Percentiles rank a stretch among this genome's conserved stretches.
Conservation (phyloP, 2,329 filamentous ascomycete species). For the Trichoderma breve region DNA sequence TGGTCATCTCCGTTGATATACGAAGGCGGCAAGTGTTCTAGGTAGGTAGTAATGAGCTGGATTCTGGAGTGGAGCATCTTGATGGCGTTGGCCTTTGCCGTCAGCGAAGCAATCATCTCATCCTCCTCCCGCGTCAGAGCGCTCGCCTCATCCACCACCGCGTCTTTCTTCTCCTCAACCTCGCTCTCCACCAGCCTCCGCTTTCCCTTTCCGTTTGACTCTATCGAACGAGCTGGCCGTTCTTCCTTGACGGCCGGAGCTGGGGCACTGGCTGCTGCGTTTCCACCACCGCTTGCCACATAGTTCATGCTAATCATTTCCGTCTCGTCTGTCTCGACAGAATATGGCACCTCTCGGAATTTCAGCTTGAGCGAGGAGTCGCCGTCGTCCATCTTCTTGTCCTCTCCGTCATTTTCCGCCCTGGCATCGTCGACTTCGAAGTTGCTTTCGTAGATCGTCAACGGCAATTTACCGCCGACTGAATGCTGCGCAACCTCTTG, state of each 20-base stretch:
- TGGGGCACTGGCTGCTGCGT: constrained; percentile 64
- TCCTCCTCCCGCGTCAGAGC: constrained; percentile 58
- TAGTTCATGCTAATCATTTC: constrained; percentile 98
- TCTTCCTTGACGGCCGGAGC: constrained; percentile 49
- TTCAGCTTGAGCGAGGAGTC: constrained; percentile 59
- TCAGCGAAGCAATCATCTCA: constrained; percentile 65
- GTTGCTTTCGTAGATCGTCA: constrained; percentile 87
- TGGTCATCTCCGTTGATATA: constrained; percentile 53
- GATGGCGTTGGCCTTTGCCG: constrained; percentile 86
- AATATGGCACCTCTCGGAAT: constrained; percentile 82
- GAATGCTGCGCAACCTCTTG: constrained; percentile 52
- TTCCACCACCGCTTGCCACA: constrained; percentile 79
- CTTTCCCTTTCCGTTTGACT: constrained; percentile 55
- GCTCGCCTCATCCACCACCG: constrained; percentile 39
- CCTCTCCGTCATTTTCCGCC: constrained; percentile 53
- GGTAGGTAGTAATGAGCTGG: constrained; percentile 70
- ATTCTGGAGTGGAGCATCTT: constrained; percentile 85
- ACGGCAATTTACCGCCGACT: constrained; percentile 75
- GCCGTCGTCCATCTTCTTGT: constrained; percentile 70
- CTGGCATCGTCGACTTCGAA: constrained; percentile 66
- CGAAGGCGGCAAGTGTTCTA: constrained; percentile 67
- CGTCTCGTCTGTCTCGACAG: constrained; percentile 88
- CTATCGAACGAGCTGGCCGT: constrained; percentile 41
- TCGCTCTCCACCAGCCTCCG: constrained; percentile 38
- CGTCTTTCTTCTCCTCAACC: constrained; percentile 29